These are phyloP conservation scores for Hymenoscyphus fructigenus DNA, from an alignment of 2,329 filamentous ascomycete genomes.

Conservation along the genomic window DNA sequence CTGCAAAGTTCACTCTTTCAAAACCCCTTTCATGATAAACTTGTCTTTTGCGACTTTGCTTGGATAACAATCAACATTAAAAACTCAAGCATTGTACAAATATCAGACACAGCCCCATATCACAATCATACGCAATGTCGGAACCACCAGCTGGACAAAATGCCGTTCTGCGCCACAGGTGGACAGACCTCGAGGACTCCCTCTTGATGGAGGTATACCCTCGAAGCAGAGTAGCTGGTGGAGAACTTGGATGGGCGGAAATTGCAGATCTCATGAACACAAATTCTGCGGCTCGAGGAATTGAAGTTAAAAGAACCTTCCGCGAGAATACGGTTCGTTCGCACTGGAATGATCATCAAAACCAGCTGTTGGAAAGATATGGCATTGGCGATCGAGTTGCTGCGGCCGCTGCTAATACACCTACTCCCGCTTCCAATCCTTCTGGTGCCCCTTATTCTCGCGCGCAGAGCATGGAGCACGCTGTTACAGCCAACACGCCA, in stretches of 20 bases:
- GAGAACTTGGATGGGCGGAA: background rate
- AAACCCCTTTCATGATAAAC: background rate
- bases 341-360: background rate
- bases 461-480: background rate
- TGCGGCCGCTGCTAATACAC: background rate
- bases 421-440: background rate
- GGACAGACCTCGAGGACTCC: background rate
- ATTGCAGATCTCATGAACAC: background rate
- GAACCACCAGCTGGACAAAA: too few relatives aligned
- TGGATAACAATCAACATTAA: background rate
- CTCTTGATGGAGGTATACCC: slow-evolving; percentile 1
- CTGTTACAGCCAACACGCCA: background rate
- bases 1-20: background rate
- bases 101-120: background rate
- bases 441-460: background rate
- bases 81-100: background rate
- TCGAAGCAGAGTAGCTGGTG: background rate
- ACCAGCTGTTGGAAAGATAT: background rate
- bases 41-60: background rate
- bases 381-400: background rate
- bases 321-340: slow-evolving; percentile 1
- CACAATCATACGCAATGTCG: background rate
- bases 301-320: background rate
- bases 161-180: background rate
- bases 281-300: background rate